Base-by-base conservation (phyloP, 441 rosid genomes). In the Populus hybrid region DNA sequence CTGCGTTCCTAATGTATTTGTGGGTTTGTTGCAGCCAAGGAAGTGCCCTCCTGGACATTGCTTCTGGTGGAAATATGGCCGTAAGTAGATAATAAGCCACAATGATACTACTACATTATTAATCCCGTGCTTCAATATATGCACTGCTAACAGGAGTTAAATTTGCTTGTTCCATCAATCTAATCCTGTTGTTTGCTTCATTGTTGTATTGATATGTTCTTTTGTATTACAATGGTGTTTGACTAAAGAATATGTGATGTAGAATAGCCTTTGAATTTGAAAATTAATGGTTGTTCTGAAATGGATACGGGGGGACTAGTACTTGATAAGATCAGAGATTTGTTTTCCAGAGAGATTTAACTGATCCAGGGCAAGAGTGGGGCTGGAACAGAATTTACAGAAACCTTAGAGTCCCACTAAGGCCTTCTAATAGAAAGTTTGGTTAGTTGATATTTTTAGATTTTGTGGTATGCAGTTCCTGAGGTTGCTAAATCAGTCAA, bases 11-110 rank as follows among this genome's bases (percentile, higher is more conserved):
- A 64, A 80, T 77, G 0, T 64, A 0, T 66, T 2, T 74, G 40
- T 81, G 78, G 72, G 67, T 74, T 79, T 88, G 76, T 76, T 86
- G 82, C 90, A 95, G 98, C 79, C 87, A 90, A 84, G 97, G 97
- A 89, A 95, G 97, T 80, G 86, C 92, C 1, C 2, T 79, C 68
- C 82, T 95, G 91, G 97, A 95, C 87, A 71, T 90, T 73, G 78
- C 75, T 74, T 84, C 93, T 79, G 97, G 98, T 80, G 98, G 98
- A 69, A 95, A 90, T 83, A 88, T 95, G 86, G 72, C 87, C 50
- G 97, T 95, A 88, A 89, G 97, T 89, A 59, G 69, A 80, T 74
- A 5, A 29, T 68, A 11, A 50, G 79, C 28, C 67, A 45, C 74
- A 16, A 16, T 6, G 8, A 36, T 69, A 28, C 53, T 26, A 36